These are phyloP conservation scores for Colletotrichum sp. DNA, from an alignment of 2,329 filamentous ascomycete genomes.

Conservation along the genomic window DNA sequence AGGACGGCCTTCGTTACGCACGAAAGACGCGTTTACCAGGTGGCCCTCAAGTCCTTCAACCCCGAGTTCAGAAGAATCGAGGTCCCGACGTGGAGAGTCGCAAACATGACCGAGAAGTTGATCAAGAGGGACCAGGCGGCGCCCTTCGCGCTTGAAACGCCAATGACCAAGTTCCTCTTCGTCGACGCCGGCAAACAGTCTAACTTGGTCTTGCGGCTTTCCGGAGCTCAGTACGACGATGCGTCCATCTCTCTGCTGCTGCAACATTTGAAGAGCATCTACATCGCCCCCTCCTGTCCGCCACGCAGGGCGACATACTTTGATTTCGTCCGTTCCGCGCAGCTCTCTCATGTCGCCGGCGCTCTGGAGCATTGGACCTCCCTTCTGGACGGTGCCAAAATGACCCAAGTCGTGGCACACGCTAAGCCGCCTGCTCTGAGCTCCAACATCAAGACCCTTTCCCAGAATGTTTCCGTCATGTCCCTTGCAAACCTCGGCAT, in stretches of 20 bases:
- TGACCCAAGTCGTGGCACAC: slow-evolving; percentile 52
- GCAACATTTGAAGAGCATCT: slow-evolving; percentile 53
- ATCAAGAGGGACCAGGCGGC: slow-evolving; percentile 47
- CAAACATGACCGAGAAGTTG: slow-evolving; percentile 42
- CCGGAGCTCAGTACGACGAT: slow-evolving; percentile 55
- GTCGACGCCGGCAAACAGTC: slow-evolving; percentile 54
- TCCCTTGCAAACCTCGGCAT: slow-evolving; percentile 49
- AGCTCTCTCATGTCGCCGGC: slow-evolving; percentile 38
- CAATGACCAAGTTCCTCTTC: slow-evolving; percentile 56
- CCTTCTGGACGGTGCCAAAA: slow-evolving; percentile 48
- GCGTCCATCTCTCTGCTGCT: slow-evolving; percentile 49
- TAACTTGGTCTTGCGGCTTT: slow-evolving; percentile 51
- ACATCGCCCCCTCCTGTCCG: slow-evolving; percentile 38
- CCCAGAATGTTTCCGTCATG: slow-evolving; percentile 43
- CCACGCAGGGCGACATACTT: slow-evolving; percentile 49
- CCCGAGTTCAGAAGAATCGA: slow-evolving; percentile 49
- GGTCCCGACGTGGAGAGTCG: slow-evolving; percentile 45
- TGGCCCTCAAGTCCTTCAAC: slow-evolving; percentile 46
- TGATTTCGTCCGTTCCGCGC: slow-evolving; percentile 49
- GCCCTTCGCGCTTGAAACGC: slow-evolving; percentile 44
- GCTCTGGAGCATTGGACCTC: slow-evolving; percentile 51
- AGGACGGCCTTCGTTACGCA: slow-evolving; percentile 59
- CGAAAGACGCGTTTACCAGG: slow-evolving; percentile 53
- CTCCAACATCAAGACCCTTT: slow-evolving; percentile 43
- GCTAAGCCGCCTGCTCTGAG: slow-evolving; percentile 44